A percentile compares a stretch with the other conserved stretches of the same genome.
phyloP scores from a whole-genome alignment of 1,284 basidiomycete genomes.

The Cryptococcus sp. region DNA sequence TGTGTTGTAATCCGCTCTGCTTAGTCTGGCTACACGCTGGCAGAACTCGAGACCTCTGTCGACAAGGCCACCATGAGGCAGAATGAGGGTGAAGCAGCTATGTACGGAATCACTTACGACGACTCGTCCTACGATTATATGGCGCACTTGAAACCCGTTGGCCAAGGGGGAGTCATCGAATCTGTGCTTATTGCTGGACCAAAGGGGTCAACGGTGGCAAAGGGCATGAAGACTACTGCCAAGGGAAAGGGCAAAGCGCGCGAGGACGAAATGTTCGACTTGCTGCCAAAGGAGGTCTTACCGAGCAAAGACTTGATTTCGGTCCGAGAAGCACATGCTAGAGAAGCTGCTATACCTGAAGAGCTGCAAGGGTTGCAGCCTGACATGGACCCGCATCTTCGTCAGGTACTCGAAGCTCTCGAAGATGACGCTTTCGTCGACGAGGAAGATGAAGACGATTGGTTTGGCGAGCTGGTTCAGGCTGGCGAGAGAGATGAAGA shows the following conservation, averaged over 20 bases:
- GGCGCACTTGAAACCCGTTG: conserved; percentile 85
- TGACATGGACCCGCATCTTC: conserved; percentile 93
- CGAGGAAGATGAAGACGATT: conserved; percentile 60
- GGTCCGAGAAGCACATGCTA: conserved; percentile 63
- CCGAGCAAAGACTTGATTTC: conserved; percentile 73
- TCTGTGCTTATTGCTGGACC: conserved; percentile 68
- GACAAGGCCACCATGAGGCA: conserved; percentile 40
- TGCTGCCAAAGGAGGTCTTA: conserved; percentile 68
- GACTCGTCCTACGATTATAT: conserved; percentile 99
- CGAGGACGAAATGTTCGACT: conserved; percentile 40
- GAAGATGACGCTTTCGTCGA: conserved; percentile 95
- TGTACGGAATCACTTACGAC: conserved; percentile 93
- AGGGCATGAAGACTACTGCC: conserved; percentile 40
- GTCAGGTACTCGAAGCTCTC: conserved; percentile 90
- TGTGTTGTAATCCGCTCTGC: neutral
- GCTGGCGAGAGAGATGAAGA: conserved; percentile 60
- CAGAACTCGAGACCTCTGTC: conserved; percentile 57
- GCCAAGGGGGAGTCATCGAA: conserved; percentile 64
- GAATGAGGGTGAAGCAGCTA: conserved; percentile 77
- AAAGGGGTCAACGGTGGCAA: conserved; percentile 52
- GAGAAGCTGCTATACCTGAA: conserved; percentile 69
- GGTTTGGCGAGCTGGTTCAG: conserved; percentile 45
- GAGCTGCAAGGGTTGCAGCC: conserved; percentile 87
- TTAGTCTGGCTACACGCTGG: conserved; percentile 52
- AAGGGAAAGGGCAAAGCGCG: conserved; percentile 42